Evolutionary conservation across 495 filamentous ascomycete genomes (phyloP).

Genomic region (Talaromyces ruber): DNA sequence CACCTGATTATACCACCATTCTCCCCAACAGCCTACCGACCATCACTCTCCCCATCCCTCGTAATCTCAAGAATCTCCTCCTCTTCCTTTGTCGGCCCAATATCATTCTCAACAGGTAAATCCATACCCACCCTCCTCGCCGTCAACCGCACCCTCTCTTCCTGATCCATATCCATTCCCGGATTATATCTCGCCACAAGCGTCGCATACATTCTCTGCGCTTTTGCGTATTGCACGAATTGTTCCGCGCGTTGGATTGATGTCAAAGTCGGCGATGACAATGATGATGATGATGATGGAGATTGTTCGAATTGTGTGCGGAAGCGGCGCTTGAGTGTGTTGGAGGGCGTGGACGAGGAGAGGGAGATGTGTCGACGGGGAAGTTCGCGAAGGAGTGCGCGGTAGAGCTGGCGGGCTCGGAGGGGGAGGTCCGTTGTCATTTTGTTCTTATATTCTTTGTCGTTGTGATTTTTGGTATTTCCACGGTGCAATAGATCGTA

Average conservation of each 20-base stretch:
- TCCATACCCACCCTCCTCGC: slow-evolving; percentile 85
- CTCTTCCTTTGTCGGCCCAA: slow-evolving; percentile 3
- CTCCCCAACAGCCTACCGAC: background rate
- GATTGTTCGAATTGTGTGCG: slow-evolving; percentile 3
- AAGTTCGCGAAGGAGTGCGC: slow-evolving; percentile 83
- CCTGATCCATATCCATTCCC: slow-evolving; percentile 73
- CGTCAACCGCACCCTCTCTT: slow-evolving; percentile 74
- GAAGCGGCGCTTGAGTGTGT: slow-evolving; percentile 18
- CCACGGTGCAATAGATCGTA: too few species aligned
- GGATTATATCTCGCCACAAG: slow-evolving; percentile 90
- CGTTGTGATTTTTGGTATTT: background rate
- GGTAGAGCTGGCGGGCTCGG: slow-evolving; percentile 72
- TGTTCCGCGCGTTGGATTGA: slow-evolving; percentile 59
- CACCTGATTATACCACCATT: background rate
- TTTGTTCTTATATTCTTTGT: slow-evolving; percentile 2
- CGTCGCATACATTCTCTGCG: slow-evolving; percentile 72
- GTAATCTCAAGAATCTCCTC: background rate
- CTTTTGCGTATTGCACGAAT: slow-evolving; percentile 65
- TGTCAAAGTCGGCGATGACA: background rate
- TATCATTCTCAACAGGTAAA: slow-evolving; percentile 46
- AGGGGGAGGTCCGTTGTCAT: slow-evolving; percentile 18
- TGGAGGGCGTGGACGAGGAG: slow-evolving; percentile 41
- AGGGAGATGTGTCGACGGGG: slow-evolving; percentile 54
- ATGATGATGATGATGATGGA: background rate
- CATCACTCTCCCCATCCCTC: background rate